Evolutionary conservation across 2,329 filamentous ascomycete genomes (phyloP).

Genomic region (Geosmithia morbida): DNA sequence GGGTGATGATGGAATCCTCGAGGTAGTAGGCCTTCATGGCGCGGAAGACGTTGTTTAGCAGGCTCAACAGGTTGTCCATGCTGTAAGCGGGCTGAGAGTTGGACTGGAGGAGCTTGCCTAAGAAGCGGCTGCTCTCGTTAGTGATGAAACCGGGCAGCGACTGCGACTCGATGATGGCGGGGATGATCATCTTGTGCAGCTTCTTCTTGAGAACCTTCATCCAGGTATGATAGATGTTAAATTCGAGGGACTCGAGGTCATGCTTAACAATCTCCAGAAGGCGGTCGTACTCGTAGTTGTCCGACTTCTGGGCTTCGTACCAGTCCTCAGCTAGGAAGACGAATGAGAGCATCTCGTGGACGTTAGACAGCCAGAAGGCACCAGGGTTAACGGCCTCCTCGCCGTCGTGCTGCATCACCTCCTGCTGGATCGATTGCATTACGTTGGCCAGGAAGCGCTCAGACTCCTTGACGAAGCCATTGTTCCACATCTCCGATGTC

Average conservation of each 20-base stretch:
- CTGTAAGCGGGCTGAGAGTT: slow-evolving; percentile 92
- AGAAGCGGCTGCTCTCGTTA: slow-evolving; percentile 94
- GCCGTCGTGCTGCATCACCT: slow-evolving; percentile 97
- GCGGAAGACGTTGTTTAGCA: slow-evolving; percentile 94
- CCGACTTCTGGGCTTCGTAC: slow-evolving; percentile 98
- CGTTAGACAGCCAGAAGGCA: slow-evolving; percentile 97
- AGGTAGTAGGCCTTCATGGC: slow-evolving; percentile 99
- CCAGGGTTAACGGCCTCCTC: slow-evolving; percentile 95
- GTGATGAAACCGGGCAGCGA: slow-evolving; percentile 97
- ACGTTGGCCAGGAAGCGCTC: slow-evolving; percentile 98
- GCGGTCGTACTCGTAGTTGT: slow-evolving; percentile 98
- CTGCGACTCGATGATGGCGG: slow-evolving; percentile 97
- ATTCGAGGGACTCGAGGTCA: slow-evolving; percentile 92
- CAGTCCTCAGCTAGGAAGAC: slow-evolving; percentile 98
- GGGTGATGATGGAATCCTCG: slow-evolving; percentile 89
- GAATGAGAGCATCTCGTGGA: slow-evolving; percentile 99
- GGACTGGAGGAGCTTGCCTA: slow-evolving; percentile 86
- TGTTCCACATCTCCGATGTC: slow-evolving; percentile 99
- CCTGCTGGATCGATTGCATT: slow-evolving; percentile 98
- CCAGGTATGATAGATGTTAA: slow-evolving; percentile 99
- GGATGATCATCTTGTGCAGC: slow-evolving; percentile 98
- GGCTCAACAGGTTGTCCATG: slow-evolving; percentile 95
- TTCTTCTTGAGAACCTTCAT: slow-evolving; percentile 99
- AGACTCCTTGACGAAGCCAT: slow-evolving; percentile 98
- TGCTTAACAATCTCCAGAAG: slow-evolving; percentile 98